A percentile compares a stretch with the other conserved stretches of the same genome.
Evolutionary conservation across 2,329 filamentous ascomycete genomes (phyloP).

Genomic region (Lachnellula occidentalis): DNA sequence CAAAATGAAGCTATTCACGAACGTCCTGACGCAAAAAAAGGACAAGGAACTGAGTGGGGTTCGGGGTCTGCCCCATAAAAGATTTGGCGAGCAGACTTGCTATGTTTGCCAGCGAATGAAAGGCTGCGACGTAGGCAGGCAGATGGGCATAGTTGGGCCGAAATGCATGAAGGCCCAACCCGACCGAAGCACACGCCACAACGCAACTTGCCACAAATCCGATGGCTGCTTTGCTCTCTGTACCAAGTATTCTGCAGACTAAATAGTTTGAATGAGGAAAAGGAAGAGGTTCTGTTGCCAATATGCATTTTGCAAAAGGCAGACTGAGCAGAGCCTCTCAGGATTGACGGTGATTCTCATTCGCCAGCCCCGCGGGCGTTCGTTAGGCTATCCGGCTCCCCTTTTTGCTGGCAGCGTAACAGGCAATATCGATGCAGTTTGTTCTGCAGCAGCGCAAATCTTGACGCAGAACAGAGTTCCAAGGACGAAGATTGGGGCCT

Average conservation of each 20-base stretch:
- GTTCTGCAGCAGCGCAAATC: not conserved
- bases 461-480: not conserved
- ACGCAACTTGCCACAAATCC: slow-evolving; percentile 14
- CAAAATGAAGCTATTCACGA: not conserved
- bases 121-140: not conserved
- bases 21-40: not conserved
- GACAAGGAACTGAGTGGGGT: not conserved
- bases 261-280: not conserved
- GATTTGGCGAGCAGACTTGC: slow-evolving; percentile 1
- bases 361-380: not conserved
- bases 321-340: too few species aligned
- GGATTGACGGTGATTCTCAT: not conserved
- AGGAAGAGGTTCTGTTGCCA: too few species aligned
- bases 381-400: not conserved
- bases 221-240: slow-evolving; percentile 17
- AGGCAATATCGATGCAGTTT: not conserved
- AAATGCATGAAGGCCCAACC: slow-evolving; percentile 43
- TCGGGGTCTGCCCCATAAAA: slow-evolving; percentile 15
- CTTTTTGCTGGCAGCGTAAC: not conserved
- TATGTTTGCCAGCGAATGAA: slow-evolving; percentile 17
- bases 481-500: not conserved
- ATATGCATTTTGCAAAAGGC: too few species aligned
- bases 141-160: slow-evolving; percentile 31
- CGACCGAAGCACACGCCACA: slow-evolving; percentile 18
- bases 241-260: not conserved